These are phyloP conservation scores for Gillenia trifoliata DNA, from an alignment of 306 rosid genomes.

Conservation along the genomic window DNA sequence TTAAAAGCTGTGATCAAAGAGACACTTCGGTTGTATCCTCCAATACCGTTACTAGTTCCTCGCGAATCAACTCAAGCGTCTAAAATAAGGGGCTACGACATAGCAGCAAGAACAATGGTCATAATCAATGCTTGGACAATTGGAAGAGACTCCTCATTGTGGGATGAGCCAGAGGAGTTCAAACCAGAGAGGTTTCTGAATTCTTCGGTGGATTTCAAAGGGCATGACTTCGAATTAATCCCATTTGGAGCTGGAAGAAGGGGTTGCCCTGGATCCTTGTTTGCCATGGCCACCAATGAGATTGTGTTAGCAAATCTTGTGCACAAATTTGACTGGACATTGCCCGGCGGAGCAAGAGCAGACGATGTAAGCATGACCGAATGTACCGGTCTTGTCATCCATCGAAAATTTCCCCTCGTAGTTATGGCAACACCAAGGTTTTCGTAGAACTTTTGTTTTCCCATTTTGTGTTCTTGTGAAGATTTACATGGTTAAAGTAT, in stretches of 20 bases:
- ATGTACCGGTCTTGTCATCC: background rate
- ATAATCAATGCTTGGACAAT: background rate
- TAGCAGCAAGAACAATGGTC: background rate
- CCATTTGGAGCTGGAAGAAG: background rate
- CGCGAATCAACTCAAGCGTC: slow-evolving; percentile 24
- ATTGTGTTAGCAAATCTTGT: background rate
- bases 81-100: too few relatives aligned
- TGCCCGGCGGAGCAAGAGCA: background rate
- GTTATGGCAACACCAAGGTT: background rate
- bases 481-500: background rate
- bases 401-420: background rate
- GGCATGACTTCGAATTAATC: background rate
- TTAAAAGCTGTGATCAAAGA: slow-evolving; percentile 47
- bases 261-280: background rate
- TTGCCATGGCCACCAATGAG: background rate
- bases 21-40: slow-evolving; percentile 36
- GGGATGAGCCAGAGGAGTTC: background rate
- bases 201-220: background rate
- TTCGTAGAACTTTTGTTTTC: background rate
- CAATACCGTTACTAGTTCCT: slow-evolving; percentile 35
- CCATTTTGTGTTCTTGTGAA: background rate
- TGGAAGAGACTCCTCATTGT: background rate
- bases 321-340: background rate
- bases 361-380: background rate
- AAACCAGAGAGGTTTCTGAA: background rate